phyloP scores from a whole-genome alignment of 2,329 filamentous ascomycete species.

The Rachicladosporium sp. region DNA sequence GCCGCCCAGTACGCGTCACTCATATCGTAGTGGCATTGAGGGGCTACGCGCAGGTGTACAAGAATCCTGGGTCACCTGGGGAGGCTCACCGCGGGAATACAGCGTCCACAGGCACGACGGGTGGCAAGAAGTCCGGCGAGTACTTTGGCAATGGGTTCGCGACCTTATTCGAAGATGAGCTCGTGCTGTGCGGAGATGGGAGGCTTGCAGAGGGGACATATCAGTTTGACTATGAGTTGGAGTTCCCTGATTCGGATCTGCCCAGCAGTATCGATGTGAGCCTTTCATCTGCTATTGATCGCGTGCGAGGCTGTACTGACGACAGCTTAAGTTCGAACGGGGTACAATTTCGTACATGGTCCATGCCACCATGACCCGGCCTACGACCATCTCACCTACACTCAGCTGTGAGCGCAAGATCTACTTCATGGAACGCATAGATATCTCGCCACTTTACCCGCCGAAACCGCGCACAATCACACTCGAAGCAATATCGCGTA shows the following conservation, averaged over 20 bases:
- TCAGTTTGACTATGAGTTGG: conserved; percentile 65
- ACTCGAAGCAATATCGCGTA: conserved; percentile 71
- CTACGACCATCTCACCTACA: conserved; percentile 72
- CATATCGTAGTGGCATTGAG: conserved; percentile 68
- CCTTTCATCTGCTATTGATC: conserved; percentile 11
- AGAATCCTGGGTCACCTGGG: conserved; percentile 48
- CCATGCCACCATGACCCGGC: conserved; percentile 77
- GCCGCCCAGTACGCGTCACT: conserved; percentile 65
- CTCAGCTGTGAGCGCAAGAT: conserved; percentile 71
- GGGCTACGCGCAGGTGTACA: conserved; percentile 69
- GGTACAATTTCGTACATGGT: conserved; percentile 87
- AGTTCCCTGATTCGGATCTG: conserved; percentile 55
- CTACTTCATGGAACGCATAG: conserved; percentile 66
- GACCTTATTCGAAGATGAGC: conserved; percentile 73
- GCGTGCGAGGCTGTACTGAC: conserved; percentile 7
- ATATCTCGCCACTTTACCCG: conserved; percentile 61
- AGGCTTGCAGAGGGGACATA: conserved; percentile 61
- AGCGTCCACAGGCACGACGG: conserved; percentile 23
- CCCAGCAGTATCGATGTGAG: conserved; percentile 93
- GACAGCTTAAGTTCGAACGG: conserved; percentile 68
- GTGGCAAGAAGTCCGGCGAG: conserved; percentile 38
- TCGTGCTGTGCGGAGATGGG: conserved; percentile 67
- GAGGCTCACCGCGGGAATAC: conserved; percentile 39
- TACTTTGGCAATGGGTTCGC: conserved; percentile 68
- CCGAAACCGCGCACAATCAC: conserved; percentile 76